Conservation (phyloP, 352 stramenopile species). For the Phytophthora chlamydospora region DNA sequence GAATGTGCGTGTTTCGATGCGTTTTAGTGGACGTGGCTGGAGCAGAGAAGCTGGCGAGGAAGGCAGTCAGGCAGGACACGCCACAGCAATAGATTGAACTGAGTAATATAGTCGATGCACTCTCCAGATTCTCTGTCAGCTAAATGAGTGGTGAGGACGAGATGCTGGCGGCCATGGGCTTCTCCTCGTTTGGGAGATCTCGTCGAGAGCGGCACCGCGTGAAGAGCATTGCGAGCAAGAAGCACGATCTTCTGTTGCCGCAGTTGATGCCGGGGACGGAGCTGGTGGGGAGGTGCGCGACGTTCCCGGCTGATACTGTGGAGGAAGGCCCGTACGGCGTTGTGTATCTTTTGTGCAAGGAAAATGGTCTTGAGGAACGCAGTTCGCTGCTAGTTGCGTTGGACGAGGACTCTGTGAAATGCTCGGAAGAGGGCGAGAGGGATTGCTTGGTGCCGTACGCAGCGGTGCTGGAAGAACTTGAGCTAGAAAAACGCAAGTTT, state of each 20-base stretch:
- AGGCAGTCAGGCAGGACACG: constrained; percentile 20
- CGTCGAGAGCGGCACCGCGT: constrained; percentile 1
- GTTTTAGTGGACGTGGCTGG: constrained; percentile 29
- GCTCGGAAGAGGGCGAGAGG: background rate
- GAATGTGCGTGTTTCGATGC: constrained; percentile 43
- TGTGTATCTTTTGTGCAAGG: constrained; percentile 39
- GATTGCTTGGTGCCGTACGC: constrained; percentile 13
- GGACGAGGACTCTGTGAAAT: background rate
- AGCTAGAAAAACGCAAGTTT: constrained; percentile 52
- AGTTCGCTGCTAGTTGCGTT: constrained; percentile 14
- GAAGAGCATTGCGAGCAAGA: background rate
- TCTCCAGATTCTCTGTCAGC: constrained; percentile 13
- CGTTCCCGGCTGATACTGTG: constrained; percentile 13
- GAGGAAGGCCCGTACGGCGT: constrained; percentile 31
- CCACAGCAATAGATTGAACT: constrained; percentile 50
- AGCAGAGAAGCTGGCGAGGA: constrained; percentile 18
- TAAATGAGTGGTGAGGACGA: constrained; percentile 47
- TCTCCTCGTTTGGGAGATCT: constrained; percentile 61
- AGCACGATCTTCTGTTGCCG: constrained; percentile 5
- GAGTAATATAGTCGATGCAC: constrained; percentile 51
- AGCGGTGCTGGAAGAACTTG: constrained; percentile 41
- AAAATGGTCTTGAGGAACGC: background rate
- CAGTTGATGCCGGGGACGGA: constrained; percentile 54
- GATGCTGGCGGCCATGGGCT: constrained; percentile 58
- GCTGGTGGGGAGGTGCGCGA: constrained; percentile 12